Evolutionary conservation across 805 yeast species (phyloP).

Genomic region (Ogataea neopini): DNA sequence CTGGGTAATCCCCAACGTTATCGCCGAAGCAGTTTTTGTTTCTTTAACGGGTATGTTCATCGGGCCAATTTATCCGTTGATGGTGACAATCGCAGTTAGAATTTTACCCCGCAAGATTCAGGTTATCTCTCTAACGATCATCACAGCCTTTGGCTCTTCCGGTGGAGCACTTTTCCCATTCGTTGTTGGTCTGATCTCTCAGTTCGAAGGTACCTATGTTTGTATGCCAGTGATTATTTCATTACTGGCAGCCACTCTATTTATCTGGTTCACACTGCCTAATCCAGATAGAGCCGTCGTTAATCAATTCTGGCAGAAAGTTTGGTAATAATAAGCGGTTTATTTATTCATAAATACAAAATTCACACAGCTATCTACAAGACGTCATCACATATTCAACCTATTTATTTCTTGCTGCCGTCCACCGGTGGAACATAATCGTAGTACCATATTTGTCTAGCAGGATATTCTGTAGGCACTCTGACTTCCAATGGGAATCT

Average conservation of each 20-base stretch:
- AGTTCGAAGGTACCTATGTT: slow-evolving; percentile 47
- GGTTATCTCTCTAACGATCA: slow-evolving; percentile 49
- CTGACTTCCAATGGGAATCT: slow-evolving; percentile 83
- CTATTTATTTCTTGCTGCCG: slow-evolving; percentile 13
- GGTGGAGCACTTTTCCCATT: slow-evolving; percentile 62
- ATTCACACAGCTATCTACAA: slow-evolving; percentile 2
- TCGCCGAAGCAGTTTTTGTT: slow-evolving; percentile 48
- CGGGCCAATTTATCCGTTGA: slow-evolving; percentile 66
- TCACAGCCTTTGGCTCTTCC: slow-evolving; percentile 56
- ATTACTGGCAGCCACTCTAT: slow-evolving; percentile 36
- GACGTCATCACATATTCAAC: background rate
- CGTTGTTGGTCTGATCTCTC: slow-evolving; percentile 50
- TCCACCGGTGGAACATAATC: slow-evolving; percentile 39
- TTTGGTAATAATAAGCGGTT: slow-evolving; percentile 11
- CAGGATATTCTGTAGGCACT: slow-evolving; percentile 88
- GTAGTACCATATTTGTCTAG: slow-evolving; percentile 76
- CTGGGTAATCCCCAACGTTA: slow-evolving; percentile 49
- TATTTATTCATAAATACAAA: slow-evolving; percentile 2
- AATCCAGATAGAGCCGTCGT: slow-evolving; percentile 39
- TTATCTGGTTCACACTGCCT: slow-evolving; percentile 46
- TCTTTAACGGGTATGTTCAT: slow-evolving; percentile 57
- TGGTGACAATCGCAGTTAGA: slow-evolving; percentile 45
- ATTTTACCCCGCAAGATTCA: slow-evolving; percentile 54
- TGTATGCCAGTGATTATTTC: slow-evolving; percentile 49
- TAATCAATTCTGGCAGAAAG: slow-evolving; percentile 28